Evolutionary conservation across 139 green algal genomes (phyloP), one percentile per base, ranked within the genome.

Genomic region (Auxenochlorella protothecoides): DNA sequence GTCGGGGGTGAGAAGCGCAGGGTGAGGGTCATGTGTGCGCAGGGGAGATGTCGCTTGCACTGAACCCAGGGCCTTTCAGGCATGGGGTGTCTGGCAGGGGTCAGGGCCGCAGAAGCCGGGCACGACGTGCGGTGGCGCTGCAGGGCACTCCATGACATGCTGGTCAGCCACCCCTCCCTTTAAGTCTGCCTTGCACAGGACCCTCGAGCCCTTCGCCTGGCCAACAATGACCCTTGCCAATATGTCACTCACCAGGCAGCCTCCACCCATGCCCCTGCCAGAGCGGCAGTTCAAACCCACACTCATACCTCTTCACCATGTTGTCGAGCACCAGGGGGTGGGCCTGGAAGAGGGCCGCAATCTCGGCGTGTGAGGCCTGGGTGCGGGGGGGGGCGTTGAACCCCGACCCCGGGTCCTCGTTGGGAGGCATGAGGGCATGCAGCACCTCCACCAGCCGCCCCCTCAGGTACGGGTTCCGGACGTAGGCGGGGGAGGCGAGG

Each of bases 391-490:
- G 51, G 51, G 15, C 5, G 14, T 44, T 11, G 57, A 52, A 64
- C 27, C 16, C n/a, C 60, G 53, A 14, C 8, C 69, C 63, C 55
- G 9, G 64, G 53, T 27, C 71, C 56, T 68, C 65, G 14, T 78
- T 44, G 2, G 66, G 68, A 16, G 78, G 70, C 71, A 83, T 79
- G 61, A 68, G 81, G 11, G 59, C 57, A n/a, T 72, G 62, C 44
- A 83, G 66, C n/a, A 93, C 86, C 77, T 97, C 91, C 11, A 87
- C 82, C 77, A 97, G 86, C 80, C 92, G 92, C 27, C 79, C 81
- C 6, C 94, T 80, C 63, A 96, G 81, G 80, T 93, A 93, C 5
- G 88, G 90, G 74, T 93, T 96, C 13, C 83, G 84, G 4, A 97
- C 73, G 74, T 92, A 86, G 62, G 71, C 72, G 10, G 81, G 80